Conservation (phyloP, 1,284 basidiomycete genomes). For the Ganoderma multipileum region DNA sequence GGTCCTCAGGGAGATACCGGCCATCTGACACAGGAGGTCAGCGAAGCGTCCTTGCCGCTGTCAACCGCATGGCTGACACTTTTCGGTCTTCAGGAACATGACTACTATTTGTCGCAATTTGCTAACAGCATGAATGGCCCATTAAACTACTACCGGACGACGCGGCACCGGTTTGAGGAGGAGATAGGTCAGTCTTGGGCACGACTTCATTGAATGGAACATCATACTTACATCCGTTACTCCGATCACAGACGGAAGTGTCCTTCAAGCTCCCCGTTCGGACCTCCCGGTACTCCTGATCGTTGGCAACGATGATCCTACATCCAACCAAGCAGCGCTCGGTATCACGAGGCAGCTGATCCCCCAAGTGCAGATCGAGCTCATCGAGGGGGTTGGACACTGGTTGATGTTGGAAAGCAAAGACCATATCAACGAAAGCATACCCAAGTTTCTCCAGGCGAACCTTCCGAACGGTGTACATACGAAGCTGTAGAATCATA, state of each 20-base stretch:
- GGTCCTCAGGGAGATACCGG: constrained; percentile 15
- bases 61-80: neutral
- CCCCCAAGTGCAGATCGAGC: constrained; percentile 52
- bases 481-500: constrained; percentile 31
- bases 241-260: constrained; percentile 40
- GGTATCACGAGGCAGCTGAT: constrained; percentile 55
- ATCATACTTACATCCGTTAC: constrained; percentile 22
- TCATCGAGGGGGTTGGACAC: constrained; percentile 61
- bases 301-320: constrained; percentile 62
- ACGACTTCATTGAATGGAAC: neutral
- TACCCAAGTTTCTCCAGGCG: constrained; percentile 53
- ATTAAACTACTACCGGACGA: constrained; percentile 73
- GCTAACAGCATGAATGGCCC: constrained; percentile 68
- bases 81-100: constrained; percentile 52
- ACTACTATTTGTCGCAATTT: constrained; percentile 54
- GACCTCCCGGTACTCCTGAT: constrained; percentile 66
- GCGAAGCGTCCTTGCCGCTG: neutral
- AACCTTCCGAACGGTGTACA: constrained; percentile 14
- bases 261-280: constrained; percentile 50
- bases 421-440: constrained; percentile 53
- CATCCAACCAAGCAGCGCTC: constrained; percentile 34
- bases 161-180: constrained; percentile 62
- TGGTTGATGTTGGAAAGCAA: constrained; percentile 71
- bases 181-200: constrained; percentile 54
- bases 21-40: constrained; percentile 25